Percentiles rank a stretch among this genome's conserved stretches.
Evolutionary conservation across 257 asterid genomes (phyloP).

Genomic region (Salvia rosmarinus): DNA sequence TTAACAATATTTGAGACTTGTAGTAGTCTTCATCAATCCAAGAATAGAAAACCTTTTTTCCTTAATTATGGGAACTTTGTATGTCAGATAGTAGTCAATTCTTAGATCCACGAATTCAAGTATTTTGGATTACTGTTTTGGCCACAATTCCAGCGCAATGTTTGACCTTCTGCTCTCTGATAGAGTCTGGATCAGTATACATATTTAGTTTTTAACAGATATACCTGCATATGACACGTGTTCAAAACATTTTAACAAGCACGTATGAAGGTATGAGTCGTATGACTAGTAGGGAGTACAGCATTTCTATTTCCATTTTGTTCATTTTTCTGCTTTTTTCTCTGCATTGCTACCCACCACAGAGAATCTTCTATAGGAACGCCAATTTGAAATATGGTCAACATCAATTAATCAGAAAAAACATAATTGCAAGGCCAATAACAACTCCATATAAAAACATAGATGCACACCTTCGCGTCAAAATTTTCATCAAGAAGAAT

Average conservation of each 20-base stretch:
- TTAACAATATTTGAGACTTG: not conserved
- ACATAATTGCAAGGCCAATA: not conserved
- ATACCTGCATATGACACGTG: not conserved
- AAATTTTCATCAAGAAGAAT: constrained; percentile 78
- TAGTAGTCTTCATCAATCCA: not conserved
- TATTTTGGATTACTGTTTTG: not conserved
- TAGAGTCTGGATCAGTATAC: not conserved
- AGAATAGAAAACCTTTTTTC: not conserved
- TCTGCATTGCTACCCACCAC: not conserved
- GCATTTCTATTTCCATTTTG: not conserved
- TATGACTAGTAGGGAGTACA: not conserved
- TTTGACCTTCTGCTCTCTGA: not conserved
- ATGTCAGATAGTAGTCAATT: not conserved
- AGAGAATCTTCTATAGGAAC: not conserved
- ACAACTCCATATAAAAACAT: constrained; percentile 5
- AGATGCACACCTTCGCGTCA: constrained; percentile 68
- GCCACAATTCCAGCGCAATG: not conserved
- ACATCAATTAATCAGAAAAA: not conserved
- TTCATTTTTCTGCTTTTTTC: not conserved
- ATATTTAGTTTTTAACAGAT: not conserved
- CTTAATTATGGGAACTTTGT: not conserved
- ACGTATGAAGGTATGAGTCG: too few species aligned
- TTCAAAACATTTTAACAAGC: not conserved
- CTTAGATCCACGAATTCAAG: not conserved
- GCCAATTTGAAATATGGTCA: not conserved